Conservation (phyloP, 805 yeast species). For the Metschnikowia continentalis region DNA sequence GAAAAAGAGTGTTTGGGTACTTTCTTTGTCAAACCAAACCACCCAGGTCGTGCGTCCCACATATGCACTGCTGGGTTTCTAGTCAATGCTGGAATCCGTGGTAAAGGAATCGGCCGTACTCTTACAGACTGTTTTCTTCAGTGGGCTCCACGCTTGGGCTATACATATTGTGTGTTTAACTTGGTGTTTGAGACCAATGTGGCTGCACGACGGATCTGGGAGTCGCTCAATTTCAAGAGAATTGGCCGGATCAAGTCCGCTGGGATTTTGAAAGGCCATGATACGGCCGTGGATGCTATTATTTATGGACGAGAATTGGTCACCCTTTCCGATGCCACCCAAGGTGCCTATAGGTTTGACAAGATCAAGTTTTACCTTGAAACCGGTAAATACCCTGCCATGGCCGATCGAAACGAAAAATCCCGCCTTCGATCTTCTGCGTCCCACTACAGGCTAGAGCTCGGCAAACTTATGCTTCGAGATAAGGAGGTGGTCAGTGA, state of each 20-base stretch:
- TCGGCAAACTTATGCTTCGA: slow-evolving; percentile 71
- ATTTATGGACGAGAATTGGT: slow-evolving; percentile 80
- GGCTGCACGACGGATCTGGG: slow-evolving; percentile 77
- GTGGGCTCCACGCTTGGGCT: slow-evolving; percentile 91
- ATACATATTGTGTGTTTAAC: slow-evolving; percentile 78
- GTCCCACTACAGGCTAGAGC: slow-evolving; percentile 64
- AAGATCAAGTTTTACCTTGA: slow-evolving; percentile 72
- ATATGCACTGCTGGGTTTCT: slow-evolving; percentile 86
- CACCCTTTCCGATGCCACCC: slow-evolving; percentile 46
- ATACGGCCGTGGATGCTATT: slow-evolving; percentile 79
- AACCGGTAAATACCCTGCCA: slow-evolving; percentile 82
- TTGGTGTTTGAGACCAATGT: slow-evolving; percentile 85
- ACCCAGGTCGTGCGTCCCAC: slow-evolving; percentile 90
- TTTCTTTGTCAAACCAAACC: slow-evolving; percentile 79
- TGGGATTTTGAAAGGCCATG: slow-evolving; percentile 81
- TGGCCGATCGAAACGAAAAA: slow-evolving; percentile 78
- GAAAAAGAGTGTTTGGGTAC: slow-evolving; percentile 89
- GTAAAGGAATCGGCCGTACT: slow-evolving; percentile 86
- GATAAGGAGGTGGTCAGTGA: slow-evolving; percentile 83
- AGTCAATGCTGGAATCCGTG: slow-evolving; percentile 89
- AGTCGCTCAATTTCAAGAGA: slow-evolving; percentile 67
- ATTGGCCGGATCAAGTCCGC: slow-evolving; percentile 83
- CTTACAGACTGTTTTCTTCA: slow-evolving; percentile 77
- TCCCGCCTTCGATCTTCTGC: slow-evolving; percentile 81
- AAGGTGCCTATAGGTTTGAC: slow-evolving; percentile 63